A percentile compares a stretch with the other conserved stretches of the same genome.
These are phyloP conservation scores for Beauveria bassiana DNA, from an alignment of 2,329 filamentous ascomycete genomes.

Conservation along the genomic window DNA sequence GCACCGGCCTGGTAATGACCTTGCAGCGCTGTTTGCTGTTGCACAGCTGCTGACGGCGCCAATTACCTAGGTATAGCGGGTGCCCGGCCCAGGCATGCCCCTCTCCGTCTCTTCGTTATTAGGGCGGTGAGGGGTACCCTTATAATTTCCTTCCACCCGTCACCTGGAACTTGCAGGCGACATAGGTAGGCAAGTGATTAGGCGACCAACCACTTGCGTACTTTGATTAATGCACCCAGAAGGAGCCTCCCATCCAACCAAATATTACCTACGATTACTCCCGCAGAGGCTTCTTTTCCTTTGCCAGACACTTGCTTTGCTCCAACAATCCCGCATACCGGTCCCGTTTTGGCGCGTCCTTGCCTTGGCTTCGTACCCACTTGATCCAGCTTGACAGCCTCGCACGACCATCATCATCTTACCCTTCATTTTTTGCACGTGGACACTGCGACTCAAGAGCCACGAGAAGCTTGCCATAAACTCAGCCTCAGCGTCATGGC, in stretches of 20 bases:
- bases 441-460: not conserved
- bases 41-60: too few species aligned
- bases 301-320: not conserved
- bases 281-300: not conserved
- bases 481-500: constrained; percentile 28
- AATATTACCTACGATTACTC: not conserved
- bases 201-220: not conserved
- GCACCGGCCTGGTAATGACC: too few species aligned
- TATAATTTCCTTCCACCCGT: constrained; percentile 3
- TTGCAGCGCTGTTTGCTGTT: too few species aligned
- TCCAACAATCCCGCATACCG: not conserved
- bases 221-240: constrained; percentile 1
- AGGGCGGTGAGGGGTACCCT: constrained; percentile 12
- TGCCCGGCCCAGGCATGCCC: constrained; percentile 5
- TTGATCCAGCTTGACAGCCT: not conserved
- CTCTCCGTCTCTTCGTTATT: not conserved
- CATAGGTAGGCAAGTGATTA: constrained; percentile 4
- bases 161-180: constrained; percentile 5
- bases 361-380: not conserved
- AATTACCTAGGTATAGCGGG: not conserved
- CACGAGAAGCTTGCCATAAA: not conserved
- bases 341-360: not conserved
- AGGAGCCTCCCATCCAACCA: constrained; percentile 3
- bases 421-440: not conserved
- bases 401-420: not conserved